Percentiles rank a stretch among this genome's conserved stretches.
phyloP scores from a whole-genome alignment of 83 land plant species.

The Thuja plicata region DNA sequence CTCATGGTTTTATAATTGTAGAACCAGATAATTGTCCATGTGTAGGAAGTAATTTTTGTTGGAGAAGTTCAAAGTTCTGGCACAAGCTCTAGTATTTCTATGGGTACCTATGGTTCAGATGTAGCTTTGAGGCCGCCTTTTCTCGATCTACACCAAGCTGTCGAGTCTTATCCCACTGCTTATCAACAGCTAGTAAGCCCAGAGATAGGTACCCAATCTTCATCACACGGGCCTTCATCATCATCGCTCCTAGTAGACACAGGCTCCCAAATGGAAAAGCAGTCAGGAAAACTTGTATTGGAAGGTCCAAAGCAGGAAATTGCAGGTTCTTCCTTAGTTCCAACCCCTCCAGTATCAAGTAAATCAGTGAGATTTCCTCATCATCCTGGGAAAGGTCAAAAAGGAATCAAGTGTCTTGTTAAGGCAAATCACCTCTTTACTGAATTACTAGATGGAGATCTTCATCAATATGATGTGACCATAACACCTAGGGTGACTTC shows the following conservation, averaged over 20 bases:
- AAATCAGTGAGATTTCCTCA: slow-evolving; percentile 42
- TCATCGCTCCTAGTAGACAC: background rate
- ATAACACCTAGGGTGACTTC: slow-evolving; percentile 85
- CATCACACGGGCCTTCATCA: background rate
- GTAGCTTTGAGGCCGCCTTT: background rate
- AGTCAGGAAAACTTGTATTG: no score
- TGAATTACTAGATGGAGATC: slow-evolving; percentile 42
- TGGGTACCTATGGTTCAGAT: background rate
- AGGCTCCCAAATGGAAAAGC: background rate
- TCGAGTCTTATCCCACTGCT: background rate
- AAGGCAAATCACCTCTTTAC: slow-evolving; percentile 71
- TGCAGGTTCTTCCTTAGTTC: background rate
- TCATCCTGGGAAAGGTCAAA: slow-evolving; percentile 56
- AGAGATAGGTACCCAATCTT: no score
- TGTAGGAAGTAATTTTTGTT: no score
- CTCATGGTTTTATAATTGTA: no score
- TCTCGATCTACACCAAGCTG: slow-evolving; percentile 10
- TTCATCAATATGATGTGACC: slow-evolving; percentile 74
- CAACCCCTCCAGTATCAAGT: slow-evolving; percentile 40
- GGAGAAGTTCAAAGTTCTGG: slow-evolving; percentile 3
- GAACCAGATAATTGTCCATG: no score
- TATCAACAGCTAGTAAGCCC: background rate
- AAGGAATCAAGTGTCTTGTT: slow-evolving; percentile 48
- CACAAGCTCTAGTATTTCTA: background rate
- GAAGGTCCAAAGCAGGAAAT: background rate